Base-by-base conservation (phyloP, 192 early-diverging fungal genomes). In the Chytriomyces hyalinus region DNA sequence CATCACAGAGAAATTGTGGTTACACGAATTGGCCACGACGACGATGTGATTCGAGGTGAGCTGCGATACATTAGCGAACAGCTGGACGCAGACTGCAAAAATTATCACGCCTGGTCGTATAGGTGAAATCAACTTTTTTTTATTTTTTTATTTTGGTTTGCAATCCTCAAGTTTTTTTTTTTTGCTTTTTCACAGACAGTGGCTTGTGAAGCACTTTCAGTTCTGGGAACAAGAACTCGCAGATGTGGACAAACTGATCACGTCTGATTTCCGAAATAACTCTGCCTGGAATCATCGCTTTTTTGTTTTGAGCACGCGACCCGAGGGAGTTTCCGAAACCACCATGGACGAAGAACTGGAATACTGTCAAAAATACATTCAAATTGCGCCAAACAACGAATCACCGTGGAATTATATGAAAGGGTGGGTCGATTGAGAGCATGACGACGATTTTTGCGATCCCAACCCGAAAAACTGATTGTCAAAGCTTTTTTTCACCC, bases 71-170 rank as follows among this genome's bases (percentile, higher is more conserved):
- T 97, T 51, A 87, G 91, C 47, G 46, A 67, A 1, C 81, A 93
- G 20, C 80, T 99, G 28, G 89, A 85, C 28, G 82, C 86, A 7
- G 98, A 99, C 61, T 88, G 94, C 22, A 99, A 99, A 81, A 99
- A 99, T 82, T 99, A 99, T 80, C 98, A 99, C 83, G 94, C 94
- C 0, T 99, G 98, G 98, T 89, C 92, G 2, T 98, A 99, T 80
- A 90, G 92, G 87, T 90, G 28, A 51, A 26, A 9, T 36, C 62
- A 8, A 4, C 7, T 48, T 60, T 36, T 3, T 36, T 36, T 48
- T 60, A 1, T 3, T 36, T 36, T 36, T 36, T 36, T 3, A 1
- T 36, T 36, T 36, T 36, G 1, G 36, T 2, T 67, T 10, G 17
- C 77, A 70, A 6, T 3, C n/a, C 13, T 81, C 10, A 22, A 28